Percentiles rank a stretch among this genome's conserved stretches.
Evolutionary conservation across 768 basidiomycete species (phyloP).

Genomic region (Podaxis sp.): DNA sequence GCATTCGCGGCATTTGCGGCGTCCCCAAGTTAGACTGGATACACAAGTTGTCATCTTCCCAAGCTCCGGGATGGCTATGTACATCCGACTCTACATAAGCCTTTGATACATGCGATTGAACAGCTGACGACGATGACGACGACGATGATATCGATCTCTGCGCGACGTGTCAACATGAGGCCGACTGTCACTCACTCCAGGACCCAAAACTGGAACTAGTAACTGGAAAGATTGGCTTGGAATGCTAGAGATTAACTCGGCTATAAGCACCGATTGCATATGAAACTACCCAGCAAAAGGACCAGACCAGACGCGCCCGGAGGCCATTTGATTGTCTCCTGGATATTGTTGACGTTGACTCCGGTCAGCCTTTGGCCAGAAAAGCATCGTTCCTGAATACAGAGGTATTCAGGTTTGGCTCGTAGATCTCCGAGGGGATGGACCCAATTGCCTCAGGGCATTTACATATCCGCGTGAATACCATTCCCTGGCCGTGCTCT

Average conservation of each 20-base stretch:
- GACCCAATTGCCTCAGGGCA: too few relatives aligned
- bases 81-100: background rate
- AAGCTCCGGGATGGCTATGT: background rate
- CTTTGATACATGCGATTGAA: background rate
- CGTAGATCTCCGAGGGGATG: slow-evolving; percentile 1
- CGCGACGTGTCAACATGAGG: slow-evolving; percentile 5
- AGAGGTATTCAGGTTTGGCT: background rate
- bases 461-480: background rate
- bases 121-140: background rate
- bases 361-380: background rate
- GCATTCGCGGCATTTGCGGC: background rate
- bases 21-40: background rate
- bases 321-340: background rate
- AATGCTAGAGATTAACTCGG: slow-evolving; percentile 1
- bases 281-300: background rate
- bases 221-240: slow-evolving; percentile 1
- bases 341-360: slow-evolving; percentile 1
- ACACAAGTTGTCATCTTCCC: background rate
- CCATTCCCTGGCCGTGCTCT: background rate
- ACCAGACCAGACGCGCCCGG: background rate
- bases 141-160: slow-evolving; percentile 7
- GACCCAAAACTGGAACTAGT: background rate
- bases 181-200: background rate
- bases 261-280: slow-evolving; percentile 4
- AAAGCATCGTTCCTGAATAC: slow-evolving; percentile 2